Evolutionary conservation across 192 early-diverging fungal species (phyloP), one percentile per base, ranked within the genome.

Genomic region (Rhizophlyctis rosea): DNA sequence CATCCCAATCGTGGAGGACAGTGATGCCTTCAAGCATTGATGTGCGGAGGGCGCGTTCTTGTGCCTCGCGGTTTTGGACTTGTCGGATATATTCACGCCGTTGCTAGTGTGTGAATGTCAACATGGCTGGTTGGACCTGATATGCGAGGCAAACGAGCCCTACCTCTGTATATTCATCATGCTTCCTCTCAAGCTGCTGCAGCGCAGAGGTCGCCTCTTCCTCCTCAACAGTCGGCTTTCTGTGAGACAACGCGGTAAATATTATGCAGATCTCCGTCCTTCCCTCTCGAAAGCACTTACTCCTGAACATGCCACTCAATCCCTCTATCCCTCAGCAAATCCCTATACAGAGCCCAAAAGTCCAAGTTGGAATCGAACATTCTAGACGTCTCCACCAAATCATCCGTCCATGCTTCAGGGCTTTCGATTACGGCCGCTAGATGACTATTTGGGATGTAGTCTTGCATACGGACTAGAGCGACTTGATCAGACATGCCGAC

Each of bases 331-430:
- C 36, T 71, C 62, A 13, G 59, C 53, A 14, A 44, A 49, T 49
- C 57, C 33, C 68, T 39, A 57, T 76, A 76, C 47, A 76, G 44
- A 30, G 64, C 57, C 80, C 80, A 82, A 71, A 77, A 78, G 54
- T 81, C 78, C 11, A 75, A 36, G 2, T 47, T 56, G 14, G 76
- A 57, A 58, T 82, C 80, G 63, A 82, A 82, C 27, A 48, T 65
- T 25, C 57, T 63, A 1, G 80, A 70, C 11, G 64, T 60, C 53
- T 82, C 80, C 1, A 80, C 34, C 0, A 58, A 47, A 49, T 82
- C 80, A 53, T 82, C 80, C 7, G 39, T 47, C 64, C 64, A 77
- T n/a, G 66, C 55, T 23, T 27, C 39, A 4, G 34, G 33, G 23
- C 32, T 16, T 0, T 78, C 25, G 4, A 77, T 28, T 11, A 81